A percentile compares a stretch with the other conserved stretches of the same genome.
phyloP scores from a whole-genome alignment of 768 basidiomycete species.

The Pleurotus giganteus region DNA sequence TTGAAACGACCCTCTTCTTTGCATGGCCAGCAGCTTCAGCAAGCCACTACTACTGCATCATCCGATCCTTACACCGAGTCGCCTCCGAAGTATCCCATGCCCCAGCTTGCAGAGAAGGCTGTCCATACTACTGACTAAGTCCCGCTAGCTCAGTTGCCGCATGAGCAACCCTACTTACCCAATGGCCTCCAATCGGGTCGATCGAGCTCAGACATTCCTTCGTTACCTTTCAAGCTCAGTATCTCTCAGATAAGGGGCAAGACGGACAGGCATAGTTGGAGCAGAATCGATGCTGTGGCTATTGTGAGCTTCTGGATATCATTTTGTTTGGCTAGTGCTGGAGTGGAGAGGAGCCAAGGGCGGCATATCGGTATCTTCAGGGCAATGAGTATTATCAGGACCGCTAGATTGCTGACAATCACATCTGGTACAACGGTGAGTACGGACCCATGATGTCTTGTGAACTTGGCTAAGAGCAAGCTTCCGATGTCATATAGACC shows the following conservation, averaged over 20 bases:
- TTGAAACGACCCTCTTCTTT: constrained; percentile 56
- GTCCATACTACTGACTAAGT: constrained; percentile 28
- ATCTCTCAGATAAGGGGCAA: constrained; percentile 54
- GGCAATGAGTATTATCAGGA: constrained; percentile 83
- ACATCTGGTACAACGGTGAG: constrained; percentile 90
- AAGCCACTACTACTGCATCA: constrained; percentile 24
- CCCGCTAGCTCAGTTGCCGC: constrained; percentile 34
- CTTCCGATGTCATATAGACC: constrained; percentile 45
- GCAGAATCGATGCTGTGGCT: constrained; percentile 84
- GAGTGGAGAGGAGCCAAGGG: constrained; percentile 56
- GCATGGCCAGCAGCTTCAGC: constrained; percentile 21
- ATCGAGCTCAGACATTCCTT: constrained; percentile 37
- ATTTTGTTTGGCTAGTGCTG: constrained; percentile 67
- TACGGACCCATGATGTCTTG: constrained; percentile 12
- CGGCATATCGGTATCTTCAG: constrained; percentile 86
- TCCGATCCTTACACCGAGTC: constrained; percentile 11
- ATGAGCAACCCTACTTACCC: constrained; percentile 45
- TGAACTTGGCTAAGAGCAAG: too few relatives aligned
- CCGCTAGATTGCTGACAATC: constrained; percentile 77
- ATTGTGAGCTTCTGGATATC: constrained; percentile 85
- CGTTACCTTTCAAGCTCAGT: constrained; percentile 63
- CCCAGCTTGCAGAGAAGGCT: constrained; percentile 33
- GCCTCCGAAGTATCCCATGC: constrained; percentile 17
- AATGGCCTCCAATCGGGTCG: constrained; percentile 42
- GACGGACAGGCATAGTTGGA: constrained; percentile 82